These are phyloP conservation scores for Paramecium primaurelia DNA, from an alignment of 73 alveolate genomes.

Conservation along the genomic window DNA sequence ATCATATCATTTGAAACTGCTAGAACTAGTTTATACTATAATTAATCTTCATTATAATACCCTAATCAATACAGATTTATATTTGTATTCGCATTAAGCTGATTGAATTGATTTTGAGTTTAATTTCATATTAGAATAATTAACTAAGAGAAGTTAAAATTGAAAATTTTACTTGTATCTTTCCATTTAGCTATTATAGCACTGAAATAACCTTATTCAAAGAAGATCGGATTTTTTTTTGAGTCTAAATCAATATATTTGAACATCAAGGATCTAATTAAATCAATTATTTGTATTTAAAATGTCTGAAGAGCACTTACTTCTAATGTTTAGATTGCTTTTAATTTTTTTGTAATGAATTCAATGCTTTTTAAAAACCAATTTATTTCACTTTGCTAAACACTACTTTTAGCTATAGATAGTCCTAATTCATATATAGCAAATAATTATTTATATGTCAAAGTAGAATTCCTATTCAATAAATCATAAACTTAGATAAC, in stretches of 20 bases:
- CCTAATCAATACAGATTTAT: neutral
- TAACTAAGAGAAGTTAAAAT: neutral
- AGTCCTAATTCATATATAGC: neutral
- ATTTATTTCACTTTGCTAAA: neutral
- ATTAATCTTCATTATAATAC: neutral
- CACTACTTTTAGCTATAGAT: neutral
- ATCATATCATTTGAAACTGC: neutral
- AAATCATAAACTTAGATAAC: conserved; percentile 3
- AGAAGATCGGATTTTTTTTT: neutral
- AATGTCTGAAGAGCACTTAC: neutral
- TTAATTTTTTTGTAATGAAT: neutral
- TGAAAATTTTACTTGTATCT: neutral
- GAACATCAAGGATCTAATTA: neutral
- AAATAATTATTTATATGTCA: neutral
- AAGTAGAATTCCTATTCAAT: neutral
- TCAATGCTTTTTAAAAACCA: neutral
- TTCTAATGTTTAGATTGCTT: neutral
- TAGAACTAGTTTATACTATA: neutral
- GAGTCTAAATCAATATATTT: neutral
- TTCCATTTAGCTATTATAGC: neutral
- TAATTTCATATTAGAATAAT: neutral
- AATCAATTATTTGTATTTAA: neutral
- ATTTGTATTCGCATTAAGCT: conserved; percentile 41
- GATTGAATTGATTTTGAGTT: neutral
- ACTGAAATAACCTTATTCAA: neutral